Evolutionary conservation across 176 grass and related monocot species (phyloP).

Genomic region (Microstegium vimineum): DNA sequence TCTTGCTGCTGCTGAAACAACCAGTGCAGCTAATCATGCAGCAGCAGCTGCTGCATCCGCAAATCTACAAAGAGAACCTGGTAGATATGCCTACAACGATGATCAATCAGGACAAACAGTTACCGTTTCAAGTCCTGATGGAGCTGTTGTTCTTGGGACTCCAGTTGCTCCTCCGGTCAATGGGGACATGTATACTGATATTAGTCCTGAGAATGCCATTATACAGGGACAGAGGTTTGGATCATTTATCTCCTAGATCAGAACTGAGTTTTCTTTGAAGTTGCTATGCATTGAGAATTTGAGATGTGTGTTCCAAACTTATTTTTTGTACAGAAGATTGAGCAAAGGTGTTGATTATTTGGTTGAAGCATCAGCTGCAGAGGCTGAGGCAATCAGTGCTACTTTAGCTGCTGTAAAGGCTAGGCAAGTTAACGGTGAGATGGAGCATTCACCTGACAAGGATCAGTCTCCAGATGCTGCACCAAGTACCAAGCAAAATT

Average conservation of each 20-base stretch:
- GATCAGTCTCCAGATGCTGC: constrained; percentile 59
- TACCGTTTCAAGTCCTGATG: constrained; percentile 58
- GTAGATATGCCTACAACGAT: constrained; percentile 58
- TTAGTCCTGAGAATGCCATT: constrained; percentile 89
- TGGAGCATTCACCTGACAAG: constrained; percentile 57
- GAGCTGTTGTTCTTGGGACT: constrained; percentile 84
- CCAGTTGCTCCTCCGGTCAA: constrained; percentile 92
- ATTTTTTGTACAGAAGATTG: constrained; percentile 52
- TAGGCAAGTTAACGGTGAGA: constrained; percentile 76
- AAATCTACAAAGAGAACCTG: constrained; percentile 56
- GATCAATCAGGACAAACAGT: constrained; percentile 57
- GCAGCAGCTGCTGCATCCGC: constrained; percentile 50
- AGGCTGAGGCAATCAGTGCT: constrained; percentile 90
- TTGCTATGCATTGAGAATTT: background rate
- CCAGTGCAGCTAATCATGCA: constrained; percentile 76
- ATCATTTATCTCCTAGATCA: background rate
- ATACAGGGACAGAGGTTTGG: constrained; percentile 82
- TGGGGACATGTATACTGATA: constrained; percentile 81
- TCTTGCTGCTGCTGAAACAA: constrained; percentile 88
- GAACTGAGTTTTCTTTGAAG: constrained; percentile 6
- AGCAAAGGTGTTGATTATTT: constrained; percentile 94
- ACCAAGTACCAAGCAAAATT: constrained; percentile 52
- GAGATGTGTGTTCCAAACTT: background rate
- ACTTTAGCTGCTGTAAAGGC: constrained; percentile 89
- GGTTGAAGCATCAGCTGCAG: constrained; percentile 85